Base-by-base conservation (phyloP, 257 asterid species). In the Solanum bulbocastanum region DNA sequence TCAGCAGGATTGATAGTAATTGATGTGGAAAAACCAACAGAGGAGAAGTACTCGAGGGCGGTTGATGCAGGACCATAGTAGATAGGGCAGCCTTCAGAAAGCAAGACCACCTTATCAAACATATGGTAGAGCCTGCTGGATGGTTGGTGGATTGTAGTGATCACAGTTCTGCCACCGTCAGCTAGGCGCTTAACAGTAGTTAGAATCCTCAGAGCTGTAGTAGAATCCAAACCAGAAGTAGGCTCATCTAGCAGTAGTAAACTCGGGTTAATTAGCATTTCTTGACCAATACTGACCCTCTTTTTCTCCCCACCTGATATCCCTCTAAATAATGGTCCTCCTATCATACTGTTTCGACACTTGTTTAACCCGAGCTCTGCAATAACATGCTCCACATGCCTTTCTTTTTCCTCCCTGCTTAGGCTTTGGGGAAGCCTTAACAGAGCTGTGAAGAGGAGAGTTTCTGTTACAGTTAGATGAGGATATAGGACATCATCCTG, bases 101-200 rank as follows among this genome's bases (percentile, higher is more conserved):
- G 93, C 90, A 97, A 89, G 72, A 97, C 92, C 3, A 96, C 93
- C 91, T 97, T 97, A 83, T 97, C 99, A 71, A 97, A 97, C 99
- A 97, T 95, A 65, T 96, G 96, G 92, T 95, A 97, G 52, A 97
- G 98, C 84, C 98, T 94, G 92, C 98, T 95, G 2, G 99, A 96
- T n/a, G 99, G 99, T 93, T 97, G 99, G 88, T 97, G 99, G 83
- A 97, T 97, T 87, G 99, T 97, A 90, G 99, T 97, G 66, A 97
- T 90, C 65, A 97, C 92, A 5, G 97, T 97, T 87, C 99, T 88
- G 16, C 99, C 99, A n/a, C 98, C 98, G 5, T 87, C 84, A 16
- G 99, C 98, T 2, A 97, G 94, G 81, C 94, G 92, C 86, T 94
- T 95, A 75, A 96, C 52, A 4, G 98, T 97, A 89, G 92, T 96